Percentiles rank a stretch among this genome's conserved stretches.
Conservation (phyloP, 208 protist genomes). For the Trypanosoma platydactyli region DNA sequence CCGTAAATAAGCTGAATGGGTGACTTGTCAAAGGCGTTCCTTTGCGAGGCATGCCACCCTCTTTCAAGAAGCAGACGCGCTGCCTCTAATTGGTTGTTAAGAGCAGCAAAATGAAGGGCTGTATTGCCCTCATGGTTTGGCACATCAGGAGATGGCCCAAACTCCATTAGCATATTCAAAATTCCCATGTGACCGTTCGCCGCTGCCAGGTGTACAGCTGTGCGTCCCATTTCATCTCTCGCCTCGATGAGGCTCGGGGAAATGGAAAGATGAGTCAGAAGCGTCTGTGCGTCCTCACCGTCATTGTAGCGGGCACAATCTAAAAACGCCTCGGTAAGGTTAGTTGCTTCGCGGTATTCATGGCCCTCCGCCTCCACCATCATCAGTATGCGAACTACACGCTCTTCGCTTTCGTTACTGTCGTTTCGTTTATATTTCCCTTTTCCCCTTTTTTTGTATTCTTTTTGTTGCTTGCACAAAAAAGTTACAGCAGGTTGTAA, state of each 20-base stretch:
- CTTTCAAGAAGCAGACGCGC: conserved; percentile 53
- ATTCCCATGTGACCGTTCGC: conserved; percentile 81
- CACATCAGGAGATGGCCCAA: conserved; percentile 57
- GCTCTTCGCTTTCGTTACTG: not conserved
- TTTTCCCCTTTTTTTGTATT: conserved; percentile 2
- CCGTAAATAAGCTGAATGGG: conserved; percentile 81
- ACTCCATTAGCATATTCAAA: conserved; percentile 71
- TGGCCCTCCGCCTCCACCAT: conserved; percentile 43
- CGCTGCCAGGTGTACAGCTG: conserved; percentile 84
- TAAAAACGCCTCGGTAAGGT: conserved; percentile 72
- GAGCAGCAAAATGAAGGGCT: conserved; percentile 86
- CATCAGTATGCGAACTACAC: not conserved
- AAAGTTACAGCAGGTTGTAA: conserved; percentile 18
- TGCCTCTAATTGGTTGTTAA: conserved; percentile 77
- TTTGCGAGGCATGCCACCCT: conserved; percentile 57
- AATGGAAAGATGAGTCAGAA: conserved; percentile 48
- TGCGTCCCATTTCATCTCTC: conserved; percentile 72
- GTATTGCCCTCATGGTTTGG: conserved; percentile 85
- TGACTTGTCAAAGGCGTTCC: conserved; percentile 63
- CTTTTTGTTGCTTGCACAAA: not conserved
- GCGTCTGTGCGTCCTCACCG: conserved; percentile 46
- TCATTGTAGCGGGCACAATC: conserved; percentile 90
- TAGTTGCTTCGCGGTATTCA: conserved; percentile 51
- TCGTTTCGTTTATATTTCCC: not conserved
- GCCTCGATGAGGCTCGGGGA: conserved; percentile 59